Conservation (phyloP, 768 basidiomycete genomes). For the Pisolithus albus region DNA sequence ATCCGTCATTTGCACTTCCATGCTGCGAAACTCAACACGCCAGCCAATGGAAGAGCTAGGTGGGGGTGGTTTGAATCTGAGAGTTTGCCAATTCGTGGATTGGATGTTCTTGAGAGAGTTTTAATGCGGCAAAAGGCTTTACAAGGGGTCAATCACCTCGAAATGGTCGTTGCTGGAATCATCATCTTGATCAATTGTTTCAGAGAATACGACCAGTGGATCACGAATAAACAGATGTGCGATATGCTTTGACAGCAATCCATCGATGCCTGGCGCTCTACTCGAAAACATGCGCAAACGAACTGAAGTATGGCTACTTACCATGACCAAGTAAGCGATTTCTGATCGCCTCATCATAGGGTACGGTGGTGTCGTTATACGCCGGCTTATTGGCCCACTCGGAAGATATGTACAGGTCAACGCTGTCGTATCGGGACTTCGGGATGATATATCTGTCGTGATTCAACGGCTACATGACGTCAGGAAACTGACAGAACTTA, state of each 20-base stretch:
- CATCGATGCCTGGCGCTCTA: constrained; percentile 63
- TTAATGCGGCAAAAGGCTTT: constrained; percentile 1
- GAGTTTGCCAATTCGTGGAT: constrained; percentile 99
- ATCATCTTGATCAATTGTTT: constrained; percentile 92
- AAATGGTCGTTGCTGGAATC: constrained; percentile 86
- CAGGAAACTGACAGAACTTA: constrained; percentile 4
- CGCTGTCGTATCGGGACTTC: constrained; percentile 96
- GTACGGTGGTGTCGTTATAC: constrained; percentile 85
- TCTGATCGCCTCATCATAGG: constrained; percentile 71
- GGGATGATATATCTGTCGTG: constrained; percentile 74
- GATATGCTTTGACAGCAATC: constrained; percentile 81
- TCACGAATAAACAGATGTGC: constrained; percentile 97
- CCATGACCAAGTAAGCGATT: constrained; percentile 72
- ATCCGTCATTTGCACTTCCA: constrained; percentile 99
- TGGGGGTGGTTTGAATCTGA: constrained; percentile 97
- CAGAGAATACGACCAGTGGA: constrained; percentile 90
- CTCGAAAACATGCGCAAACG: neutral
- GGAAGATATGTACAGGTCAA: constrained; percentile 87
- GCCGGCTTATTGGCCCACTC: constrained; percentile 84
- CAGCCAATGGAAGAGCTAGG: constrained; percentile 90
- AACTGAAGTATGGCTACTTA: constrained; percentile 2
- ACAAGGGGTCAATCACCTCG: constrained; percentile 50
- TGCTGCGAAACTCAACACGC: constrained; percentile 97
- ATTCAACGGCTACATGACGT: constrained; percentile 57
- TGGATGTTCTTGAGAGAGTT: constrained; percentile 71